Base-by-base conservation (phyloP, 2,329 filamentous ascomycete genomes). In the Colletotrichum orchidophilum region DNA sequence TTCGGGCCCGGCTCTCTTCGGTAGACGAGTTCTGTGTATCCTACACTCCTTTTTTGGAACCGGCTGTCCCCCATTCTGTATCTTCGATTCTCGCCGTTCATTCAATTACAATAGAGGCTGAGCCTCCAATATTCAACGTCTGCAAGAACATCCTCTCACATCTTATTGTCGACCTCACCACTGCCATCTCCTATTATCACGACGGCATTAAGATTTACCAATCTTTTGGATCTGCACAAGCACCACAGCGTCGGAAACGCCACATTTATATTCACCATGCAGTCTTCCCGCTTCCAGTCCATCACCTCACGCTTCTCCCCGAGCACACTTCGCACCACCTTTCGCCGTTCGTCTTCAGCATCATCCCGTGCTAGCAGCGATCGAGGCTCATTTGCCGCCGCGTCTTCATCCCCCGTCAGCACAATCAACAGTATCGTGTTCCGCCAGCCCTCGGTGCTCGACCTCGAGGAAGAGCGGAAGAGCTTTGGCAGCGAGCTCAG, bases 341-440 rank as follows among this genome's bases (percentile, higher is more conserved):
- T 89, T 78, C 87, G 87, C 71, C 86, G 87, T 70, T 84, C 81
- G 12, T 86, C 85, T 1, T 84, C 85, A 12, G 79, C 83, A 24
- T 85, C 86, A 0, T 83, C 84, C 11, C 77, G 78, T 26, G 77
- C 81, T 18, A 83, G 83, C 70, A 83, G 81, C 73, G 82, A 82
- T 58, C 75, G 80, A 62, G 77, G 77, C 72, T 85, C 85, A 4
- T 83, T 81, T 73, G 79, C 80, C 33, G 87, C 87, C 27, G 79
- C 81, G 73, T 80, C 83, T 31, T 84, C 84, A 52, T 84, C 82
- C 3, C 81, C 83, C 18, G 80, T 82, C 60, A 83, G 79, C 77
- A 86, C 87, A 62, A 88, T 91, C 82, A 90, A 90, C 81, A 86
- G 83, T 75, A 85, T 91, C 77, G 86, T 91, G 71, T 84, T 86